These are phyloP conservation scores for Alternaria sp. DNA, from an alignment of 2,329 filamentous ascomycete genomes.

Conservation along the genomic window DNA sequence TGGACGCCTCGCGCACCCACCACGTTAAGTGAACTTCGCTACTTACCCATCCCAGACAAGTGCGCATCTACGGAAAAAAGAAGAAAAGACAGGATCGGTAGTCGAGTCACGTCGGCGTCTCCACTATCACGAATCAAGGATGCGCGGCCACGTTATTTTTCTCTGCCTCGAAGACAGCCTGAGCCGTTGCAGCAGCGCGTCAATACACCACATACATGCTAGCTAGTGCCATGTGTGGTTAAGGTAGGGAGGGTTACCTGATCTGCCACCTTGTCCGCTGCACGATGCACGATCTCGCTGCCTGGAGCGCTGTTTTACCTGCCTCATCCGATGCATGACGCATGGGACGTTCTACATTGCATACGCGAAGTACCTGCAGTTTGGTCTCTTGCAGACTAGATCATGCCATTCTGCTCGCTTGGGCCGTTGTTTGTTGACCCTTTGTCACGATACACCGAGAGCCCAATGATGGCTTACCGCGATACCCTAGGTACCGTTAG, in stretches of 20 bases:
- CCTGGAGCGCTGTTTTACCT: slow-evolving; percentile 6
- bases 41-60: not conserved
- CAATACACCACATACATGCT: slow-evolving; percentile 1
- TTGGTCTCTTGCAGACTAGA: not conserved
- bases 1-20: slow-evolving; percentile 7
- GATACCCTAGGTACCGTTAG: not conserved
- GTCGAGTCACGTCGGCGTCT: not conserved
- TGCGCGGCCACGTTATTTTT: not conserved
- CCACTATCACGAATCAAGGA: slow-evolving; percentile 6
- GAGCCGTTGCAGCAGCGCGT: slow-evolving; percentile 9
- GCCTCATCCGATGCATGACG: slow-evolving; percentile 8
- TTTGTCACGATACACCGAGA: not conserved
- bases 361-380: slow-evolving; percentile 1
- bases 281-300: slow-evolving; percentile 5
- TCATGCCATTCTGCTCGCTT: not conserved
- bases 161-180: slow-evolving; percentile 18
- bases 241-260: not conserved
- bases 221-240: not conserved
- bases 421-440: not conserved
- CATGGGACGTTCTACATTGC: not conserved
- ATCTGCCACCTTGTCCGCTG: slow-evolving; percentile 4
- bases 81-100: slow-evolving; percentile 4
- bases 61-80: not conserved
- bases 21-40: not conserved
- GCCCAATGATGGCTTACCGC: not conserved